Evolutionary conservation across 768 basidiomycete species (phyloP).

Genomic region (Tricholoma terreum): DNA sequence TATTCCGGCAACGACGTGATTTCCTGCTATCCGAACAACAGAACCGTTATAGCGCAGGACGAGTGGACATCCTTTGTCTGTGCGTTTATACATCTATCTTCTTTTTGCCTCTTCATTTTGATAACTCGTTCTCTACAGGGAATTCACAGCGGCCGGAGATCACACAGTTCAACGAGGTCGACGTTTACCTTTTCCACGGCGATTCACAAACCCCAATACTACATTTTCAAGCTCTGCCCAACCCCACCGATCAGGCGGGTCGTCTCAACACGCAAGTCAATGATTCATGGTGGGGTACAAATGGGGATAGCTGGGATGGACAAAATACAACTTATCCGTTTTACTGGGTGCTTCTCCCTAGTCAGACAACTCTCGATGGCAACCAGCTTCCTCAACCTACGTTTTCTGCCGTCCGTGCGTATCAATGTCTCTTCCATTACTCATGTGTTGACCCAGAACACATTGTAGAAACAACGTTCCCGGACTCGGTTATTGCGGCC

Average conservation of each 20-base stretch:
- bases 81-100: constrained; percentile 41
- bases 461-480: constrained; percentile 66
- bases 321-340: constrained; percentile 62
- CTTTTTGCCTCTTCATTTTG: constrained; percentile 4
- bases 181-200: constrained; percentile 76
- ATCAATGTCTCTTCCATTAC: background rate
- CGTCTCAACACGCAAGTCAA: constrained; percentile 53
- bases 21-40: constrained; percentile 69
- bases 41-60: constrained; percentile 64
- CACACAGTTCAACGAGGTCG: constrained; percentile 58
- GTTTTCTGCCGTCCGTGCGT: constrained; percentile 81
- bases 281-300: constrained; percentile 70
- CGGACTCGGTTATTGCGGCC: constrained; percentile 62
- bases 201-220: constrained; percentile 56
- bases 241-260: constrained; percentile 56
- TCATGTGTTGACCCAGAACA: background rate
- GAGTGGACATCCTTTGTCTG: constrained; percentile 78
- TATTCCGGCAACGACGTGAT: constrained; percentile 66
- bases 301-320: constrained; percentile 48
- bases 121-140: constrained; percentile 45
- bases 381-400: constrained; percentile 64
- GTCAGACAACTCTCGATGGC: constrained; percentile 52
- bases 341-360: constrained; percentile 75
- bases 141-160: constrained; percentile 69
- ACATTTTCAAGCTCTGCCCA: constrained; percentile 36